phyloP scores from a whole-genome alignment of 1,139 yeast species.

The Candida mesenterica region DNA sequence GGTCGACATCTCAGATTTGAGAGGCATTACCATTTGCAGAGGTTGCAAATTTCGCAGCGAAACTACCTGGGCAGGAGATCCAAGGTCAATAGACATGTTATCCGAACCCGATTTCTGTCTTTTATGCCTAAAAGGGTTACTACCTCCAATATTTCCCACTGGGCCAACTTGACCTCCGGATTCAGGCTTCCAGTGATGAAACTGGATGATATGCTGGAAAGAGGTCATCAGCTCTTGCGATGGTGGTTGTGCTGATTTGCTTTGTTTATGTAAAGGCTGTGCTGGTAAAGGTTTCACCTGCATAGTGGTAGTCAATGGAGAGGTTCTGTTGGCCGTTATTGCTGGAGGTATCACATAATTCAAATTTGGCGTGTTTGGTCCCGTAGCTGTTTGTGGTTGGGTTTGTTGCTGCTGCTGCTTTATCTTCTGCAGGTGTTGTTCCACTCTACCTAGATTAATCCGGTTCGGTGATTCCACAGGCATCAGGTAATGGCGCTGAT shows the following conservation, averaged over 20 bases:
- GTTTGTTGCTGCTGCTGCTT: slow-evolving; percentile 3
- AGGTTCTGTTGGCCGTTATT: slow-evolving; percentile 17
- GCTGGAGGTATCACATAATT: slow-evolving; percentile 2
- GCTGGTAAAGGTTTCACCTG: slow-evolving; percentile 48
- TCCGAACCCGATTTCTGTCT: slow-evolving; percentile 20
- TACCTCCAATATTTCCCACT: slow-evolving; percentile 1
- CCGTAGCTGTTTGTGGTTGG: neutral
- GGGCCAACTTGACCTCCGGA: slow-evolving; percentile 14
- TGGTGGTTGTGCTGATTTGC: slow-evolving; percentile 35
- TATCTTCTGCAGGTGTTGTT: slow-evolving; percentile 6
- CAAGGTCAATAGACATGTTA: slow-evolving; percentile 17
- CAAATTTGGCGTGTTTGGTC: neutral
- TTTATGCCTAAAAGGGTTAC: slow-evolving; percentile 18
- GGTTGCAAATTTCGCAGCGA: neutral
- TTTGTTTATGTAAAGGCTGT: slow-evolving; percentile 42
- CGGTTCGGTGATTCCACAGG: slow-evolving; percentile 29
- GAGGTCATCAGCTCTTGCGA: slow-evolving; percentile 52
- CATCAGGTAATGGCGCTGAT: slow-evolving; percentile 46
- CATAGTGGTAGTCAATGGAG: slow-evolving; percentile 30
- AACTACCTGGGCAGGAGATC: slow-evolving; percentile 8
- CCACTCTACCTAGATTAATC: slow-evolving; percentile 5
- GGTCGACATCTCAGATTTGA: slow-evolving; percentile 1
- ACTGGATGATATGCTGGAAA: slow-evolving; percentile 52
- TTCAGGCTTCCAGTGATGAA: slow-evolving; percentile 55
- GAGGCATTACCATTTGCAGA: slow-evolving; percentile 2